Evolutionary conservation across 2,329 filamentous ascomycete genomes (phyloP).

Genomic region (Hymenotorrendiella dingleyae): DNA sequence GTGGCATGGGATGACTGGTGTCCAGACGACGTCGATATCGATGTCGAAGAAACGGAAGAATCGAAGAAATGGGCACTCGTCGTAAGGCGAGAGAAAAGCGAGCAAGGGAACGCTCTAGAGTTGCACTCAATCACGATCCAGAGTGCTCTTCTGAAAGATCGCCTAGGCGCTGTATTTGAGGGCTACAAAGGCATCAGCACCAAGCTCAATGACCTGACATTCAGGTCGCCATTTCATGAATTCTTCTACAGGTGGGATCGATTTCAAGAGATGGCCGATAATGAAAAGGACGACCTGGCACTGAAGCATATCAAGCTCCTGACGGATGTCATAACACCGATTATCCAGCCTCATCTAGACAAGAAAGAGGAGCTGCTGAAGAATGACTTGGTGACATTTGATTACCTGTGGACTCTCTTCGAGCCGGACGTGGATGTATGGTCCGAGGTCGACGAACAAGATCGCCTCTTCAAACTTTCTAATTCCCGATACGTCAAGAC

Average conservation of each 20-base stretch:
- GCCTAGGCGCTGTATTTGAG: conserved; percentile 28
- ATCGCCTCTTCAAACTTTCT: conserved; percentile 10
- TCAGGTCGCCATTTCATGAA: conserved; percentile 54
- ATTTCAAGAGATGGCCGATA: conserved; percentile 37
- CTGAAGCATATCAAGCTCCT: conserved; percentile 43
- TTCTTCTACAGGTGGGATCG: conserved; percentile 60
- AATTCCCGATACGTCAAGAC: conserved; percentile 22
- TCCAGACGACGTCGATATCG: conserved; percentile 5
- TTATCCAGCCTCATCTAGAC: conserved; percentile 45
- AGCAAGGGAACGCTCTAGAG: conserved; percentile 14
- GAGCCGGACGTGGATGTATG: conserved; percentile 16
- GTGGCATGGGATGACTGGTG: conserved; percentile 16
- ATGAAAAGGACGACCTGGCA: conserved; percentile 37
- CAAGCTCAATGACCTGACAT: conserved; percentile 33
- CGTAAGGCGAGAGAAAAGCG: conserved; percentile 21
- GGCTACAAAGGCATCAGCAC: conserved; percentile 30
- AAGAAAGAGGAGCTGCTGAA: conserved; percentile 44
- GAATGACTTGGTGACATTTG: conserved; percentile 48
- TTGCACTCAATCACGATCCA: conserved; percentile 32
- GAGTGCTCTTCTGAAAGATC: conserved; percentile 29
- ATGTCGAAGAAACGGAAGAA: conserved; percentile 12
- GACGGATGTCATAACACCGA: conserved; percentile 41
- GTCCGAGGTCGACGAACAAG: conserved; percentile 14
- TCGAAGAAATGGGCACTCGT: conserved; percentile 21
- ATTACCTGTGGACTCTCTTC: conserved; percentile 43